These are phyloP conservation scores for Cryptococcus maquisensis DNA, from an alignment of 1,284 basidiomycete genomes.

Conservation along the genomic window DNA sequence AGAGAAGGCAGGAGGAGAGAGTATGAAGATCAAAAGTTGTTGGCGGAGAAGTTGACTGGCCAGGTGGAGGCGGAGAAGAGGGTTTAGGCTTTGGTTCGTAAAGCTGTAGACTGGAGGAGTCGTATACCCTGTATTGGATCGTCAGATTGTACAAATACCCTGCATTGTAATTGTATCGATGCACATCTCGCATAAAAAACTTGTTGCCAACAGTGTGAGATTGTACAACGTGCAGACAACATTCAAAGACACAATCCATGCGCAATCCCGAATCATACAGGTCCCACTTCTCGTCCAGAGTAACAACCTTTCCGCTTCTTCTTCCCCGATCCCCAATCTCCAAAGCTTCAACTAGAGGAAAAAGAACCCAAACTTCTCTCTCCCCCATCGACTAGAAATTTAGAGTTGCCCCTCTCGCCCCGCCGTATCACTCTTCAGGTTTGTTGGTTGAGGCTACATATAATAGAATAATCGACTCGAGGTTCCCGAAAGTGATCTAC, in stretches of 20 bases:
- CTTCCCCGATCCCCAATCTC: background rate
- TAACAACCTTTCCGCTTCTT: background rate
- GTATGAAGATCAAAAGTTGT: conserved; percentile 37
- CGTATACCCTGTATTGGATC: background rate
- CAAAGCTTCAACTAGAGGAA: background rate
- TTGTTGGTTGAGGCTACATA: too few species aligned
- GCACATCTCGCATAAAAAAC: background rate
- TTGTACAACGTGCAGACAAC: too few species aligned
- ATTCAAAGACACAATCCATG: background rate
- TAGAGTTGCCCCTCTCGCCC: too few species aligned
- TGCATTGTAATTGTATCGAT: background rate
- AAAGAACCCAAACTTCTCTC: too few species aligned
- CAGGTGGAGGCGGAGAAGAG: conserved; percentile 17
- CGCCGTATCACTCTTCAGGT: too few species aligned
- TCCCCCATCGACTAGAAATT: too few species aligned
- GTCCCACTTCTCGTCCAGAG: background rate
- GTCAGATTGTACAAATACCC: background rate
- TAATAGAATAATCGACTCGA: too few species aligned
- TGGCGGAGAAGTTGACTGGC: conserved; percentile 22
- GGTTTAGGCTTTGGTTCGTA: too few species aligned
- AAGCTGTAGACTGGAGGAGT: too few species aligned
- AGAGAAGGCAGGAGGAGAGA: conserved; percentile 29
- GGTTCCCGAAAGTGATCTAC: too few species aligned
- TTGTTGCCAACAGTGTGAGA: background rate
- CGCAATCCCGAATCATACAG: background rate